Percentiles rank a stretch among this genome's conserved stretches.
These are phyloP conservation scores for Rhodotorula kratochvilovae DNA, from an alignment of 768 basidiomycete genomes.

Conservation along the genomic window DNA sequence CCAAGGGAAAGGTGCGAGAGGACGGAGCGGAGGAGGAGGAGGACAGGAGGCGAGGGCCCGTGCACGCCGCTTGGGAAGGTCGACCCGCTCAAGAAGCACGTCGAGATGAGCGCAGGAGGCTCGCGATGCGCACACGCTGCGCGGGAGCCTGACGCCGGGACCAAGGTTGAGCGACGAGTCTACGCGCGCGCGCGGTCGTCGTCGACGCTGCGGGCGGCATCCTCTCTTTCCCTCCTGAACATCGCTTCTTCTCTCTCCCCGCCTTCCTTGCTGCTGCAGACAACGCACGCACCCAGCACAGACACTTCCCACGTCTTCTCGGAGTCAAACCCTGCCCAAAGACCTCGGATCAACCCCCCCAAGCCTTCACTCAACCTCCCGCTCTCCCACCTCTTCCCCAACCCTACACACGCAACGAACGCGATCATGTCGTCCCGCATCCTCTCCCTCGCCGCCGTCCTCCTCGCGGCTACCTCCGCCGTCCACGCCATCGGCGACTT, in stretches of 20 bases:
- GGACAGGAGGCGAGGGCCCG: too few relatives aligned
- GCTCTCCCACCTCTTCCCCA: not conserved
- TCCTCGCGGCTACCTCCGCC: conserved; percentile 20
- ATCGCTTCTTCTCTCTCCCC: not conserved
- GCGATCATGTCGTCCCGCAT: conserved; percentile 13
- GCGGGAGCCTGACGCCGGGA: too few relatives aligned
- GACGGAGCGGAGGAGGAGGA: too few relatives aligned
- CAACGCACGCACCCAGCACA: conserved; percentile 3
- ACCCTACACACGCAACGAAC: not conserved
- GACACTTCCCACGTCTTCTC: not conserved
- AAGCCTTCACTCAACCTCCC: conserved; percentile 23
- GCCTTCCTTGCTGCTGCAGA: not conserved
- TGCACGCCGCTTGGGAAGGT: too few relatives aligned
- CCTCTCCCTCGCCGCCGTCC: conserved; percentile 8
- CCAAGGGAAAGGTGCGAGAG: too few relatives aligned
- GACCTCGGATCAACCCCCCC: not conserved
- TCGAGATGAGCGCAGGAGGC: too few relatives aligned
- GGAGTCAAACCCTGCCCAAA: not conserved
- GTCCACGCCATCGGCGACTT: conserved; percentile 38
- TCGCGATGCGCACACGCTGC: too few relatives aligned
- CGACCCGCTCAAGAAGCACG: too few relatives aligned
- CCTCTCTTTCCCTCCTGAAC: conserved; percentile 14
- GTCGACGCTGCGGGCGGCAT: not conserved
- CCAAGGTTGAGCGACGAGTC: not conserved
- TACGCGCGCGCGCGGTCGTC: too few relatives aligned